A percentile compares a stretch with the other conserved stretches of the same genome.
These are phyloP conservation scores for Digitaria exilis DNA, from an alignment of 202 grass and related monocot genomes.

Conservation along the genomic window DNA sequence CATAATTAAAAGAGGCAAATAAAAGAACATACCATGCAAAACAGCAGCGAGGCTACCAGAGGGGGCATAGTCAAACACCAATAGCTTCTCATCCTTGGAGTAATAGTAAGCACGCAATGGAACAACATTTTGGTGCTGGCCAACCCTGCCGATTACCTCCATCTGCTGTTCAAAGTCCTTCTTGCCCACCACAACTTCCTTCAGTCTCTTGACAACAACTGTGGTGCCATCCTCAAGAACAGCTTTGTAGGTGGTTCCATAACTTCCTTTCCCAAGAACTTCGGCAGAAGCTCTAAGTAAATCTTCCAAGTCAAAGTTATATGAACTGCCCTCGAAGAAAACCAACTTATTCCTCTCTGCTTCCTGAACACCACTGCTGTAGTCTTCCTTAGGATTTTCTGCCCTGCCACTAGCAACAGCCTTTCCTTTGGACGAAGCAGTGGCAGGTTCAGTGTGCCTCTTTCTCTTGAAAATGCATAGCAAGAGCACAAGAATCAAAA, in stretches of 20 bases:
- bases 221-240: conserved; percentile 94
- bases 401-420: conserved; percentile 56
- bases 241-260: conserved; percentile 95
- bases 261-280: conserved; percentile 93
- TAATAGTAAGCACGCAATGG: conserved; percentile 95
- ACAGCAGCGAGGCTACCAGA: conserved; percentile 71
- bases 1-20: conserved; percentile 19
- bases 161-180: conserved; percentile 94
- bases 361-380: conserved; percentile 91
- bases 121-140: conserved; percentile 77
- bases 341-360: conserved; percentile 90
- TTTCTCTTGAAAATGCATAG: conserved; percentile 80
- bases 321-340: conserved; percentile 87
- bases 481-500: conserved; percentile 62
- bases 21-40: conserved; percentile 77
- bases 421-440: conserved; percentile 69
- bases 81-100: conserved; percentile 96
- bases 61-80: conserved; percentile 88
- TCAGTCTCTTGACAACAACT: conserved; percentile 94
- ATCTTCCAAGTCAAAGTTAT: conserved; percentile 97
- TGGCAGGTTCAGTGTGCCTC: conserved; percentile 47
- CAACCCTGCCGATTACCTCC: conserved; percentile 84
- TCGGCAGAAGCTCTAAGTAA: conserved; percentile 93
- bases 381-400: conserved; percentile 83
- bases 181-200: conserved; percentile 84